A percentile compares a stretch with the other conserved stretches of the same genome.
Evolutionary conservation across 2,329 filamentous ascomycete genomes (phyloP).

Genomic region (Lecanicillium sp.): DNA sequence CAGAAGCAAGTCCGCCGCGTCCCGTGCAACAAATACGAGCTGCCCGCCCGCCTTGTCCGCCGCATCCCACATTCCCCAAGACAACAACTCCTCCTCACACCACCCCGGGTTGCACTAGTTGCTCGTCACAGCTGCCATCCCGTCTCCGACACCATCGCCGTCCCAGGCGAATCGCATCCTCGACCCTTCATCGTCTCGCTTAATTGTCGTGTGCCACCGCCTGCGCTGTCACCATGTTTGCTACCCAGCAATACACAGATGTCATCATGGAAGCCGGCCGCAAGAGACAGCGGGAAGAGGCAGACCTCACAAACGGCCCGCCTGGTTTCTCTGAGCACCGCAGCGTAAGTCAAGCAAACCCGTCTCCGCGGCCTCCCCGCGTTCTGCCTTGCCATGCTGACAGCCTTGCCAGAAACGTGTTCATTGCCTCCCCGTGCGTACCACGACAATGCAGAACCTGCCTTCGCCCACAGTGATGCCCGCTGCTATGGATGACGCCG

Average conservation of each 20-base stretch:
- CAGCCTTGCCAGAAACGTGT: constrained; percentile 42
- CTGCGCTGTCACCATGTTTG: constrained; percentile 30
- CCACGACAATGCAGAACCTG: constrained; percentile 32
- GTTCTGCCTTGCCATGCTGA: constrained; percentile 1
- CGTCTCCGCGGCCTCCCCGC: not conserved
- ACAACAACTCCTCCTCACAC: not conserved
- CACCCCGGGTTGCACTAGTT: not conserved
- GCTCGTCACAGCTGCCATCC: not conserved
- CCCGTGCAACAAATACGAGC: constrained; percentile 8
- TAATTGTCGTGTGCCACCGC: not conserved
- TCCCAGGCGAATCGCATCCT: not conserved
- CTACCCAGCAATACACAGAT: constrained; percentile 28
- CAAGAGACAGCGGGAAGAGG: constrained; percentile 43
- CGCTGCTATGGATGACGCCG: constrained; percentile 35
- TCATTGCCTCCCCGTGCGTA: constrained; percentile 46
- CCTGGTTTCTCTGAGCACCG: constrained; percentile 45
- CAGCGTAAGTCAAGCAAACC: constrained; percentile 33
- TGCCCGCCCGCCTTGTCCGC: not conserved
- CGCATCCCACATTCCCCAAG: not conserved
- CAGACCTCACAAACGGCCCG: constrained; percentile 32
- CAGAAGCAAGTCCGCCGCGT: constrained; percentile 8
- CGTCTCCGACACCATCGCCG: not conserved
- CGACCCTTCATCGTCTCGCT: not conserved
- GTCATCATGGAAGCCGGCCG: constrained; percentile 30
- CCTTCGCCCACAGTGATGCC: constrained; percentile 32